Base-by-base conservation (phyloP, 2,329 filamentous ascomycete genomes). In the Cadophora malorum region DNA sequence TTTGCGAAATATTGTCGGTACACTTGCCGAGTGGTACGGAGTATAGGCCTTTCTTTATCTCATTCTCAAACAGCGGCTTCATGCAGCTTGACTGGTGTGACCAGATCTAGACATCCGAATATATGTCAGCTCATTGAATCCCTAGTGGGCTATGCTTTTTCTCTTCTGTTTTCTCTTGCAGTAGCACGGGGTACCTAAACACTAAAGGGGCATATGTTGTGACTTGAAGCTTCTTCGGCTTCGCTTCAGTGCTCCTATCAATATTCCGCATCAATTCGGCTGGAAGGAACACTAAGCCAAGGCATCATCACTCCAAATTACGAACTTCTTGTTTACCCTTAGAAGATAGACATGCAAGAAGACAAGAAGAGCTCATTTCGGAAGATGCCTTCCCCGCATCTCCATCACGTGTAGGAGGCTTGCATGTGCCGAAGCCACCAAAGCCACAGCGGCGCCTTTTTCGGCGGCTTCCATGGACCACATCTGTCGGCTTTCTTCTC, bases 331-430 rank as follows among this genome's bases (percentile, higher is more conserved):
- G 19, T 14, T 38, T 45, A 10, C 56, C 25, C 56, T 60, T 28
- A 14, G 41, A 21, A n/a, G 9, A 8, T 21, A 9, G 35, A 45
- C 10, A 45, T 41, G 33, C 56, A 60, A 33, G 33, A 60, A 45
- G 45, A 60, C 38, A 41, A 60, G 33, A 45, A 23, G 33, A 45
- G 56, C 9, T 7, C 33, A 60, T 25, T 52, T 23, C 58, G 64
- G 49, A 61, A 47, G 25, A 58, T 50, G 28, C 12, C 33, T 63
- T 55, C 58, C 41, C 65, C 60, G 55, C 60, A 63, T 67, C 61
- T 60, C 53, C n/a, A 21, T 49, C 45, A 49, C 45, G 45, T 49
- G 45, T n/a, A 10, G n/a, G 21, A 21, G 45, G 45, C 45, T 49
- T 49, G 45, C 45, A 31, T 38, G 28, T 10, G 14, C 52, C 52